These are phyloP conservation scores for Myxozyma vanderwaltii DNA, from an alignment of 805 yeast species.

Conservation along the genomic window DNA sequence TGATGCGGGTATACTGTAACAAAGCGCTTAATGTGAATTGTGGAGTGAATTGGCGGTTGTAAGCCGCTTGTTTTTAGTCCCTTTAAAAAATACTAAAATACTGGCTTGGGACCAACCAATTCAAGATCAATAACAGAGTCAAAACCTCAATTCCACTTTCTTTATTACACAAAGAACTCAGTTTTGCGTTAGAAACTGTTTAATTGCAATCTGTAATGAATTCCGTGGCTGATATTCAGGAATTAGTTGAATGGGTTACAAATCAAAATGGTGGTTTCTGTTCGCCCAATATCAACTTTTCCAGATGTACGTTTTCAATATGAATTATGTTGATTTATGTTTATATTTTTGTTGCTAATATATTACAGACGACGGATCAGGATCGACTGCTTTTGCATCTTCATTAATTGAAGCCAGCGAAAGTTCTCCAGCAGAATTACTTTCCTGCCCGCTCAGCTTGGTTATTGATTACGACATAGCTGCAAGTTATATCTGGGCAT, in stretches of 20 bases:
- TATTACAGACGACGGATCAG: slow-evolving; percentile 11
- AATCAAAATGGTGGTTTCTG: slow-evolving; percentile 25
- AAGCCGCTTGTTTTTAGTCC: too few species aligned
- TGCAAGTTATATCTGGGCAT: slow-evolving; percentile 9
- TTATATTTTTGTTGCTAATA: background rate
- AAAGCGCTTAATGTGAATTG: too few species aligned
- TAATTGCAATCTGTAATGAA: background rate
- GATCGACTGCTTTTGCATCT: slow-evolving; percentile 23
- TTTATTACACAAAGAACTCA: too few species aligned
- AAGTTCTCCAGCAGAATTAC: background rate
- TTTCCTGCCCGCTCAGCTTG: slow-evolving; percentile 25
- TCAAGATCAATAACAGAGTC: too few species aligned
- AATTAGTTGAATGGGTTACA: slow-evolving; percentile 20
- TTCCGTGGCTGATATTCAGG: slow-evolving; percentile 2
- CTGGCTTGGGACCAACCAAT: too few species aligned
- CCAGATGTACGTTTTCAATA: slow-evolving; percentile 2
- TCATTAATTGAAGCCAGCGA: slow-evolving; percentile 3
- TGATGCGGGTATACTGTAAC: background rate
- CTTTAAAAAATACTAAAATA: too few species aligned
- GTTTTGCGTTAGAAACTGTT: too few species aligned
- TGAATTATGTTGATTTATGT: background rate
- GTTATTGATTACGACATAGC: slow-evolving; percentile 28
- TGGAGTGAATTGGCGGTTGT: too few species aligned
- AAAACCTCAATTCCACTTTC: too few species aligned
- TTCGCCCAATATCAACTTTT: slow-evolving; percentile 14